Base-by-base conservation (phyloP, 1,139 yeast species). In the Hyphopichia wangnamkhiaoensis region DNA sequence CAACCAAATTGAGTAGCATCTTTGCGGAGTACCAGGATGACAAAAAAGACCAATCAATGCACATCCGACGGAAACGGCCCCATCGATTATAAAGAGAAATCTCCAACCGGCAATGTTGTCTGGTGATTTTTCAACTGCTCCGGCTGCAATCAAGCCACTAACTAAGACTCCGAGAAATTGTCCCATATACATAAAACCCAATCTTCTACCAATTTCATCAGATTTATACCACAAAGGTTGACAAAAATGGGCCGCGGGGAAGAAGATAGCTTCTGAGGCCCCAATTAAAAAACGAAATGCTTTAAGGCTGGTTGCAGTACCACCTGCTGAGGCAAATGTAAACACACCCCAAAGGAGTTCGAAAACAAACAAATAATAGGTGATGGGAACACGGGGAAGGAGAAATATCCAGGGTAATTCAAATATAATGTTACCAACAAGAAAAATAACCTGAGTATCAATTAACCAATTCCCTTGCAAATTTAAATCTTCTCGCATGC, bases 21-120 rank as follows among this genome's bases (percentile, higher is more conserved):
- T 54, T 23, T 54, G 43, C 3, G 65, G 64, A 6, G 64, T 59
- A 5, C 65, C 66, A 12, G 68, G 68, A 31, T 56, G 58, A 48
- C 55, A 50, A 37, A 56, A 48, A 20, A 61, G 47, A 1, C 58
- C 58, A 27, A 59, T 34, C 33, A 58, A 34, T 1, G 63, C 62
- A 15, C 60, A 58, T n/a, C 12, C 55, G 12, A 60, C 6, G 5
- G 65, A 57, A 10, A 59, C 49, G 6, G 52, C 25, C 10, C 65
- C 63, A 42, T 62, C 65, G 17, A 62, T 53, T 15, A 62, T 55
- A 40, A 61, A 62, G 52, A 61, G 54, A 58, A 59, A 60, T 41
- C 56, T 58, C 68, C 68, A 62, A 7, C 65, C 65, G 16, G 49
- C 46, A 29, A 60, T 45, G 3, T 12, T 13, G 24, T 46, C 41